Conservation (phyloP, 306 rosid species). For the Casuarina equisetifolia region DNA sequence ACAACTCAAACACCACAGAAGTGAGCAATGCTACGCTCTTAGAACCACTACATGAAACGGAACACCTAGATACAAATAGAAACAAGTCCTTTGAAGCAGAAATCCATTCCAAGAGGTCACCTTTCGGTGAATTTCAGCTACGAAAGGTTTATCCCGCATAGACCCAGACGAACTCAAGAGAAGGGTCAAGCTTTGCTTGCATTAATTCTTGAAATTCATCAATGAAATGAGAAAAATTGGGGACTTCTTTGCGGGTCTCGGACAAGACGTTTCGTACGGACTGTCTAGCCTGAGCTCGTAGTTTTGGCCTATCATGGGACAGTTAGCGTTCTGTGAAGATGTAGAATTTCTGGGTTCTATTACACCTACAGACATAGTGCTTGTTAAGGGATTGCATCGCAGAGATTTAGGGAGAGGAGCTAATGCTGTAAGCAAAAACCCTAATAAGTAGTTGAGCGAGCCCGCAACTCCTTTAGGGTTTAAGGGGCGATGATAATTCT, state of each 20-base stretch:
- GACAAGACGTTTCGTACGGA: slow-evolving; percentile 46
- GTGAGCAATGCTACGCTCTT: slow-evolving; percentile 62
- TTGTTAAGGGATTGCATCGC: not conserved
- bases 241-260: slow-evolving; percentile 40
- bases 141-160: slow-evolving; percentile 56
- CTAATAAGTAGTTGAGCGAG: not conserved
- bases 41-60: slow-evolving; percentile 45
- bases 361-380: slow-evolving; percentile 30
- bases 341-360: slow-evolving; percentile 26
- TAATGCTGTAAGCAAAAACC: slow-evolving; percentile 4
- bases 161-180: slow-evolving; percentile 73
- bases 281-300: slow-evolving; percentile 43
- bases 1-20: slow-evolving; percentile 52
- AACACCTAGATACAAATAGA: slow-evolving; percentile 48
- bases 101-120: slow-evolving; percentile 53
- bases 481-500: not conserved
- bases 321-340: not conserved
- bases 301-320: slow-evolving; percentile 38
- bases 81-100: slow-evolving; percentile 48
- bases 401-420: not conserved
- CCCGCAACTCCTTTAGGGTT: not conserved
- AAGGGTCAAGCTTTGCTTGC: slow-evolving; percentile 61
- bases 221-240: slow-evolving; percentile 27
- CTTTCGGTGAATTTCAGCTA: slow-evolving; percentile 31
- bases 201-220: slow-evolving; percentile 45